A percentile compares a stretch with the other conserved stretches of the same genome.
phyloP scores from a whole-genome alignment of 108 stramenopile species.

The Cyclotella distinguenda region DNA sequence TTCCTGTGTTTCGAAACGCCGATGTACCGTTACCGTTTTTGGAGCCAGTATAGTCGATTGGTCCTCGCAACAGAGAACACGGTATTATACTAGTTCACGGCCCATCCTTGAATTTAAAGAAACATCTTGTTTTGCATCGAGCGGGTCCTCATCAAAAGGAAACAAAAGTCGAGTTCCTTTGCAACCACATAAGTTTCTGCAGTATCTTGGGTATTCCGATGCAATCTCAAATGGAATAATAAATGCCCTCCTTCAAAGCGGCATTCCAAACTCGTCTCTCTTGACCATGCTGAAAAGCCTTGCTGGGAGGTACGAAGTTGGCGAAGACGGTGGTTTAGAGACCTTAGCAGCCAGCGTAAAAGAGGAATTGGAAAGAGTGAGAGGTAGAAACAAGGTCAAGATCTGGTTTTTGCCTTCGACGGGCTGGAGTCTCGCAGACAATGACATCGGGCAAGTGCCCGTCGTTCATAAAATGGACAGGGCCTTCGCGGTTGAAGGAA shows the following conservation, averaged over 20 bases:
- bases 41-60: too few relatives aligned
- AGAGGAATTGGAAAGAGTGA: constrained; percentile 22
- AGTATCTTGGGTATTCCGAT: constrained; percentile 23
- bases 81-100: too few relatives aligned
- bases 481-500: constrained; percentile 52
- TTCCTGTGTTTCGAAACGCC: too few relatives aligned
- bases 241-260: constrained; percentile 35
- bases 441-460: constrained; percentile 26
- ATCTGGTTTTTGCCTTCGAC: constrained; percentile 50
- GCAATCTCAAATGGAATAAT: constrained; percentile 37
- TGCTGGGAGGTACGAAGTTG: constrained; percentile 66
- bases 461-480: constrained; percentile 35
- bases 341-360: constrained; percentile 53
- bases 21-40: too few relatives aligned
- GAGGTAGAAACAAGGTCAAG: constrained; percentile 37
- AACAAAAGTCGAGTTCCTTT: too few relatives aligned
- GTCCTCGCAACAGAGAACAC: too few relatives aligned
- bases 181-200: too few relatives aligned
- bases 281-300: constrained; percentile 41
- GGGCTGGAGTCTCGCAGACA: constrained; percentile 47
- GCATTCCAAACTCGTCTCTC: constrained; percentile 33
- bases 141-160: too few relatives aligned
- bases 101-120: background rate
- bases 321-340: constrained; percentile 65
- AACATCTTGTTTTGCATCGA: background rate